These are phyloP conservation scores for Laguncularia racemosa DNA, from an alignment of 345 rosid species.

Conservation along the genomic window DNA sequence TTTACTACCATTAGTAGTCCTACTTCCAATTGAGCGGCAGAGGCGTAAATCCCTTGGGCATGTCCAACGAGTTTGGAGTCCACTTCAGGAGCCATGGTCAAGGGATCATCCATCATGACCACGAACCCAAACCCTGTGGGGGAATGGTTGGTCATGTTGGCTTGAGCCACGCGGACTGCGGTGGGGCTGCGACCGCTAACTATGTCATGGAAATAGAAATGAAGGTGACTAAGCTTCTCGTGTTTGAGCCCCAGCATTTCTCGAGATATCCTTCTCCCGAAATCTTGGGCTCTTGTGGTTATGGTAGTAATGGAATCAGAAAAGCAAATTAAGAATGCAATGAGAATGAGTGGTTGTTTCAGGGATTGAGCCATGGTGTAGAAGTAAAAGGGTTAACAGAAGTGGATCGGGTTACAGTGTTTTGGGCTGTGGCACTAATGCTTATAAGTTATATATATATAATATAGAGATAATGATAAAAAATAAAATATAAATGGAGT, in stretches of 20 bases:
- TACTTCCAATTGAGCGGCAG: constrained; percentile 21
- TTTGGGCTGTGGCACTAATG: too few relatives aligned
- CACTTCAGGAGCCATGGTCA: constrained; percentile 33
- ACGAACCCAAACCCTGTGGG: constrained; percentile 29
- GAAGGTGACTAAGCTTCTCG: constrained; percentile 43
- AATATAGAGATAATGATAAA: too few relatives aligned
- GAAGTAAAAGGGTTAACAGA: too few relatives aligned
- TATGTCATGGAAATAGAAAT: constrained; percentile 55
- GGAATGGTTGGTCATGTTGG: constrained; percentile 23
- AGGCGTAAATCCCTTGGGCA: constrained; percentile 47
- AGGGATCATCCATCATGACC: constrained; percentile 40
- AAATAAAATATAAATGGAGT: too few relatives aligned
- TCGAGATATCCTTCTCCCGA: constrained; percentile 17
- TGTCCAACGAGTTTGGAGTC: constrained; percentile 44
- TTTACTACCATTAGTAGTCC: constrained; percentile 42
- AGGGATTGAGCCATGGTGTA: too few relatives aligned
- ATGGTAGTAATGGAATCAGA: too few relatives aligned
- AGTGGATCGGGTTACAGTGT: too few relatives aligned
- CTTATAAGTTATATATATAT: too few relatives aligned
- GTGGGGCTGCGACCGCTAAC: constrained; percentile 32
- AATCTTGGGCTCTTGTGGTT: constrained; percentile 13
- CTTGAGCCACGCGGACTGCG: constrained; percentile 25
- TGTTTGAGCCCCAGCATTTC: constrained; percentile 16
- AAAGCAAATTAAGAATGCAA: too few relatives aligned
- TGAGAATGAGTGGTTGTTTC: too few relatives aligned